Base-by-base conservation (phyloP, 2,329 filamentous ascomycete species). In the Trichoderma arundinaceum region DNA sequence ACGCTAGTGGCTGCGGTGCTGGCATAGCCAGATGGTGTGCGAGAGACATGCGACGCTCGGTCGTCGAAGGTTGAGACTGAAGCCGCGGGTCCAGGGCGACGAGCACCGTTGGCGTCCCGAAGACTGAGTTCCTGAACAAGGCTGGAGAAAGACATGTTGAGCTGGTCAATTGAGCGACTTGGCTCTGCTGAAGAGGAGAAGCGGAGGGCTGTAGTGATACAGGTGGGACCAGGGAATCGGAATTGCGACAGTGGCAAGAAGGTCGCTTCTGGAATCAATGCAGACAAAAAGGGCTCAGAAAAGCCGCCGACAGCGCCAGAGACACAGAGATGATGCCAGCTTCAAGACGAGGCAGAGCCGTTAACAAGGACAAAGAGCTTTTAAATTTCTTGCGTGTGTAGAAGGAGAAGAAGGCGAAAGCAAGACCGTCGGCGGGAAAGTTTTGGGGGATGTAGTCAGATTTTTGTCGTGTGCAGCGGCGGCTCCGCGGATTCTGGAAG, bases 1-100 rank as follows among this genome's bases (percentile, higher is more conserved):
- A 90, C 87, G 74, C 87, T 90, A 33, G 87, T 90, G 51, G 87
- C 87, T 64, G 86, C 80, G 13, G 87, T 90, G 80, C 87, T 89
- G 69, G 87, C 78, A 73, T 89, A 89, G 15, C 60, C 60, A 19
- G 87, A 89, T 82, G 86, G 86, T 73, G 86, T 85, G 63, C 85
- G 81, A 22, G 87, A 90, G 70, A 89, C 77, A 74, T 86, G 86
- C 57, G 87, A 89, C 48, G 83, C 79, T 52, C 82, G 79, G 74
- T 88, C 87, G 72, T 89, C 86, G 39, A 84, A 72, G n/a, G 83
- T 86, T 41, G 85, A 86, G 56, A 80, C 79, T 8, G 85, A 84
- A 5, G 32, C 78, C 80, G 64, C 79, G 74, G 71, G 56, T 78
- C 78, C 65, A 44, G 81, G 77, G 65, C 84, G 82, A 70, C 85